Percentiles rank a stretch among this genome's conserved stretches.
Conservation (phyloP, 371 early-diverging fungal species). For the Zychaea mexicana region DNA sequence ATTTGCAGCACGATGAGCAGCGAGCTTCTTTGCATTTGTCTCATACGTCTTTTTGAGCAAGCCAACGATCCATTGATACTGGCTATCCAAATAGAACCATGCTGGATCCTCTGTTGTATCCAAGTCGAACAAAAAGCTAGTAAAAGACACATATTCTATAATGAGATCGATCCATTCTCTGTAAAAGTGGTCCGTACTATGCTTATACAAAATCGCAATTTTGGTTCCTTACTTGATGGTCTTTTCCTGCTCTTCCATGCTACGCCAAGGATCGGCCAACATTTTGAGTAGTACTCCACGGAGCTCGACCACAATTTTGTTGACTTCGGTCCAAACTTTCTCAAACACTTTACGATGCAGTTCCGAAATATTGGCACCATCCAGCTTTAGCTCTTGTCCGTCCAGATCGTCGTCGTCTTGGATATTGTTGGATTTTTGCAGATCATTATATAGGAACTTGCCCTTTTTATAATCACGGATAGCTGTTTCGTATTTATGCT, state of each 20-base stretch:
- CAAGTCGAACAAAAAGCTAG: constrained; percentile 79
- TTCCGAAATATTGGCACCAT: constrained; percentile 47
- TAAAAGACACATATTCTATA: too few relatives aligned
- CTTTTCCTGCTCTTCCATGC: constrained; percentile 90
- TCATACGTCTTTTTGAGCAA: constrained; percentile 71
- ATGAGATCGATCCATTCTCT: too few relatives aligned
- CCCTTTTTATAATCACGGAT: constrained; percentile 97
- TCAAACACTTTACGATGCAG: constrained; percentile 87
- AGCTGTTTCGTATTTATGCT: constrained; percentile 87
- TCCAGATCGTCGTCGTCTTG: constrained; percentile 26
- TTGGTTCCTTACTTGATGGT: constrained; percentile 81
- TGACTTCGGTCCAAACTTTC: constrained; percentile 93
- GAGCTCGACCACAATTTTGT: constrained; percentile 75
- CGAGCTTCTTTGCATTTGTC: constrained; percentile 50
- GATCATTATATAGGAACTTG: constrained; percentile 60
- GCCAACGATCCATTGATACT: constrained; percentile 85
- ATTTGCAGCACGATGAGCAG: constrained; percentile 14
- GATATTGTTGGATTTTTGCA: constrained; percentile 33
- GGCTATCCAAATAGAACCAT: constrained; percentile 86
- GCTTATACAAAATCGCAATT: constrained; percentile 14
- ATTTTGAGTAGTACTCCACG: constrained; percentile 73
- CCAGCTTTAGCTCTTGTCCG: constrained; percentile 8
- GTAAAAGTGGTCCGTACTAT: too few relatives aligned
- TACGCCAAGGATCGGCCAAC: constrained; percentile 76
- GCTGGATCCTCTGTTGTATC: constrained; percentile 89